phyloP scores from a whole-genome alignment of 2,329 filamentous ascomycete species.

The Leptodontidium sp. region DNA sequence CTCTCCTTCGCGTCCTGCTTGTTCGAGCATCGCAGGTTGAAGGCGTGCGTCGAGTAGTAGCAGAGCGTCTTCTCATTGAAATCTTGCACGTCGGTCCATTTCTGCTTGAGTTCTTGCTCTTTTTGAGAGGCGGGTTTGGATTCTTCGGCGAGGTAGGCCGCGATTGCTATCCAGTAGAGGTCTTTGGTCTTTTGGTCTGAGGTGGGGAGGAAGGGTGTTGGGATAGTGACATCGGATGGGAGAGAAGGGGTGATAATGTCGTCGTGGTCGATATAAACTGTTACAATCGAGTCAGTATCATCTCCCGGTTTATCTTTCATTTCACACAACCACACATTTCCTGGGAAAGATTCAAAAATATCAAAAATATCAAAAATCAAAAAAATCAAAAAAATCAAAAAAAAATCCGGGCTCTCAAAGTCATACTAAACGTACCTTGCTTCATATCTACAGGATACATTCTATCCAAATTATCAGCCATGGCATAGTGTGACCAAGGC shows the following conservation, averaged over 20 bases:
- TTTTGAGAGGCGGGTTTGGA: background rate
- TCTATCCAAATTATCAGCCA: background rate
- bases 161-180: constrained; percentile 1
- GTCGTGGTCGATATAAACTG: constrained; percentile 14
- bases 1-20: constrained; percentile 14
- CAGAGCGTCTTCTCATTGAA: constrained; percentile 14
- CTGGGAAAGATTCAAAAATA: background rate
- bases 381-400: background rate
- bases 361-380: background rate
- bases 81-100: constrained; percentile 15
- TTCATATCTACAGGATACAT: constrained; percentile 5
- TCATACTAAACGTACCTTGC: background rate
- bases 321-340: background rate
- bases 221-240: constrained; percentile 10
- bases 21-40: constrained; percentile 9
- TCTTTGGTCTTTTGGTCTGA: background rate
- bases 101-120: background rate
- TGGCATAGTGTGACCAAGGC: background rate
- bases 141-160: background rate
- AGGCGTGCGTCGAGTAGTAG: constrained; percentile 11
- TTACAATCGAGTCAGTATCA: background rate
- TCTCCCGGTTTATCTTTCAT: background rate
- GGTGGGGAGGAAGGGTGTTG: constrained; percentile 4
- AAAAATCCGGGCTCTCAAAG: too few species aligned
- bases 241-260: constrained; percentile 10